Conservation (phyloP, 257 asterid genomes). For the Solanum pennellii region DNA sequence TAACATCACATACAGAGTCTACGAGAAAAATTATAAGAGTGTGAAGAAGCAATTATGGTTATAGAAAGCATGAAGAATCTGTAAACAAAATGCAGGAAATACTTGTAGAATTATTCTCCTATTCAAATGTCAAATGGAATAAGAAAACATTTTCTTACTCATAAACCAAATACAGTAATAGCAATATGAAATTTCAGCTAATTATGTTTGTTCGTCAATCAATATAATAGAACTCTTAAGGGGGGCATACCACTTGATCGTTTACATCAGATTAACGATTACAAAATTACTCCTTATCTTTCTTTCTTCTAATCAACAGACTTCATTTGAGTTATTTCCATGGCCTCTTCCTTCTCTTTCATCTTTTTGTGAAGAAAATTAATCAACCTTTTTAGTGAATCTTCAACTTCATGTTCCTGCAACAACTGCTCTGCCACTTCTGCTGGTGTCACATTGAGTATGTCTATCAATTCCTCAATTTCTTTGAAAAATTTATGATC, state of each 20-base stretch:
- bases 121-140: neutral
- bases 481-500: neutral
- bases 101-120: neutral
- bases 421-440: slow-evolving; percentile 5
- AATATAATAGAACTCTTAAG: neutral
- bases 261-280: neutral
- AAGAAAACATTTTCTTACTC: neutral
- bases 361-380: neutral
- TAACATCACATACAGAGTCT: neutral
- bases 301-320: neutral
- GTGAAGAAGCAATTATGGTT: neutral
- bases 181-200: neutral
- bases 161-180: neutral
- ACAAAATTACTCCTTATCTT: neutral
- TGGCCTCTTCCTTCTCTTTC: neutral
- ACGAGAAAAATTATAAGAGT: neutral
- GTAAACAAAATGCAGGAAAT: neutral
- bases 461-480: slow-evolving; percentile 5
- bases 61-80: neutral
- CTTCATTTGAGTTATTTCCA: neutral
- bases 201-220: neutral
- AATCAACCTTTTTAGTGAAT: neutral
- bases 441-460: slow-evolving; percentile 4
- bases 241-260: neutral
- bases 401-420: slow-evolving; percentile 2